These are phyloP conservation scores for Blastocystis sp. DNA, from an alignment of 352 stramenopile species.

Conservation along the genomic window DNA sequence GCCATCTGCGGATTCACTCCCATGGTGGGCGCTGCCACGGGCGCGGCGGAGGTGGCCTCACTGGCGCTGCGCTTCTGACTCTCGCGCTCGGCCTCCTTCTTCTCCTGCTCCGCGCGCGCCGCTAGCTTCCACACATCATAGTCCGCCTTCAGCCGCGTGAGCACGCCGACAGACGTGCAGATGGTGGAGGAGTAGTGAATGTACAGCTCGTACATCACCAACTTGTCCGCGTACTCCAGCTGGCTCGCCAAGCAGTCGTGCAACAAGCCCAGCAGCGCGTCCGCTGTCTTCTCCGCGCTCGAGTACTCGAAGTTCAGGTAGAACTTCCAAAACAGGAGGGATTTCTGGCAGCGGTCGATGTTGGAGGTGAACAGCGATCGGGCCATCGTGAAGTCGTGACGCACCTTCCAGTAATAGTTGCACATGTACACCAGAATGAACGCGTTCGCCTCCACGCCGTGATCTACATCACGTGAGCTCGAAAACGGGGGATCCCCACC, in stretches of 20 bases:
- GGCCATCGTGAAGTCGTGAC: slow-evolving; percentile 26
- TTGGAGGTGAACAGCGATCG: slow-evolving; percentile 35
- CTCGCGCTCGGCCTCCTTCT: slow-evolving; percentile 30
- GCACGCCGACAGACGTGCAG: slow-evolving; percentile 10
- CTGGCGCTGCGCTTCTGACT: slow-evolving; percentile 1
- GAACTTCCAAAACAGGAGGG: slow-evolving; percentile 63
- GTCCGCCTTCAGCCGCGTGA: slow-evolving; percentile 48
- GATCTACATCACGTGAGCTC: background rate
- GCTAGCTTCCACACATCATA: slow-evolving; percentile 60
- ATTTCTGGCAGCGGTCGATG: slow-evolving; percentile 37
- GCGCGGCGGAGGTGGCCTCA: background rate
- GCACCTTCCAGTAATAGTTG: slow-evolving; percentile 68
- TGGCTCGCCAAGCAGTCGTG: slow-evolving; percentile 18
- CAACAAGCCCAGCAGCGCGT: slow-evolving; percentile 18
- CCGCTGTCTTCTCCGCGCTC: slow-evolving; percentile 23
- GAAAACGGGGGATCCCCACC: background rate
- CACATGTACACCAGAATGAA: slow-evolving; percentile 50
- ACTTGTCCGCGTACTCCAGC: slow-evolving; percentile 10
- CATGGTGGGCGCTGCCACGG: background rate
- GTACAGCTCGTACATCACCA: slow-evolving; percentile 49
- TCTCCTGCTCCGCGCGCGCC: slow-evolving; percentile 34
- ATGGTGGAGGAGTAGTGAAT: slow-evolving; percentile 58
- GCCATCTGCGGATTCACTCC: background rate
- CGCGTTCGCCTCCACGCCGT: slow-evolving; percentile 31
- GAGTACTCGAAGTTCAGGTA: slow-evolving; percentile 64